phyloP scores from a whole-genome alignment of 345 rosid species.

The Sisymbrium altissimum region DNA sequence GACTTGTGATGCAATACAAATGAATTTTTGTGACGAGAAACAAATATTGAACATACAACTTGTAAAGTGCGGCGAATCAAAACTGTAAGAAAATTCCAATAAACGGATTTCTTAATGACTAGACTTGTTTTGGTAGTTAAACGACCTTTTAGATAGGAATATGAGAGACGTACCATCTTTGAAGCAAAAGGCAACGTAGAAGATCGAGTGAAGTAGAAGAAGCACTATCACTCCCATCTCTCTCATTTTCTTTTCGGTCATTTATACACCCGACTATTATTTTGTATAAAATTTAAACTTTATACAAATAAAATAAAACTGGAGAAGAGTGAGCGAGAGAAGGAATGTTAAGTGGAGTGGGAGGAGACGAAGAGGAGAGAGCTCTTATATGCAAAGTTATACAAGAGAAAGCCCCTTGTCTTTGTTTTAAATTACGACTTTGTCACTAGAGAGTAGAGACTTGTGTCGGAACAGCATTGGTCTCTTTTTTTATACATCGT shows the following conservation, averaged over 20 bases:
- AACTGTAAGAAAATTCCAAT: neutral
- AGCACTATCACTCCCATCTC: conserved; percentile 32
- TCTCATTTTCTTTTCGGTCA: conserved; percentile 19
- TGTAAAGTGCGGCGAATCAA: neutral
- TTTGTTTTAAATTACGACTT: conserved; percentile 5
- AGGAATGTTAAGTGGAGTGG: neutral
- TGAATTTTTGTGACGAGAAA: neutral
- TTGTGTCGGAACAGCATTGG: conserved; percentile 25
- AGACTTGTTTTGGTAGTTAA: neutral
- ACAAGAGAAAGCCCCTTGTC: conserved; percentile 10
- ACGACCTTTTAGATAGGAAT: too few relatives aligned
- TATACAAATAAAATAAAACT: neutral
- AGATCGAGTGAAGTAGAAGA: conserved; percentile 46
- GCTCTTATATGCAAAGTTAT: conserved; percentile 40
- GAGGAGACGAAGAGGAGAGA: neutral
- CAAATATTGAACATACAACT: neutral
- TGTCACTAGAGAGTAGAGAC: neutral
- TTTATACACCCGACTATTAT: neutral
- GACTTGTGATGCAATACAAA: neutral
- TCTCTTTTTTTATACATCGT: conserved; percentile 7
- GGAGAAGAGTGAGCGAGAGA: neutral
- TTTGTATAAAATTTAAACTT: neutral
- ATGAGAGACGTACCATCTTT: conserved; percentile 42
- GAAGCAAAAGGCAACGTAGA: conserved; percentile 40
- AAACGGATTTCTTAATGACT: neutral